Conservation (phyloP, 139 green algal species). For the Picochlorum sp. region DNA sequence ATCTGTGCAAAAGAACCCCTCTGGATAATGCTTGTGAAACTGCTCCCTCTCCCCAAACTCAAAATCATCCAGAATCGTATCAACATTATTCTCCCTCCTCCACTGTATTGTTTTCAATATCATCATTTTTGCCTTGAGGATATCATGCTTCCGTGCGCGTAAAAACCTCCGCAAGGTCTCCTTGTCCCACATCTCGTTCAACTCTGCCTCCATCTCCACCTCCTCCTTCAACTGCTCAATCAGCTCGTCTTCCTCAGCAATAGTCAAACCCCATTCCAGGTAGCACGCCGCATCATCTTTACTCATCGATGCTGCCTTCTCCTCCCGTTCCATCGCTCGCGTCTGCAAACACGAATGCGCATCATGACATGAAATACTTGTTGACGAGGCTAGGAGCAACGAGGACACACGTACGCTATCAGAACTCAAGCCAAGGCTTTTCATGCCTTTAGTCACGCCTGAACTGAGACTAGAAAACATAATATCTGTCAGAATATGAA, state of each 20-base stretch:
- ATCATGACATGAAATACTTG: neutral
- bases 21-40: constrained; percentile 6
- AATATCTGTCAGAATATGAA: neutral
- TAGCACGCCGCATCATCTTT: constrained; percentile 11
- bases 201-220: constrained; percentile 13
- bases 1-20: neutral
- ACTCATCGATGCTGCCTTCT: neutral
- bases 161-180: constrained; percentile 45
- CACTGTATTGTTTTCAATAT: constrained; percentile 14
- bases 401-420: neutral
- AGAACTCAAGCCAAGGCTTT: constrained; percentile 1
- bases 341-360: neutral
- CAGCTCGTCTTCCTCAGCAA: constrained; percentile 19
- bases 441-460: constrained; percentile 3
- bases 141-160: constrained; percentile 43
- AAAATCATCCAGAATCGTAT: constrained; percentile 65
- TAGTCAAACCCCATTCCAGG: constrained; percentile 15
- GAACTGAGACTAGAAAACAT: constrained; percentile 8
- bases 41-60: constrained; percentile 38
- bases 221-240: constrained; percentile 22
- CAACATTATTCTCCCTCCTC: constrained; percentile 39
- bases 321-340: neutral
- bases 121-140: constrained; percentile 41
- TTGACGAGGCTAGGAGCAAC: neutral
- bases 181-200: constrained; percentile 8